These are phyloP conservation scores for Lactifluus pinguis DNA, from an alignment of 768 basidiomycete species.

Conservation along the genomic window DNA sequence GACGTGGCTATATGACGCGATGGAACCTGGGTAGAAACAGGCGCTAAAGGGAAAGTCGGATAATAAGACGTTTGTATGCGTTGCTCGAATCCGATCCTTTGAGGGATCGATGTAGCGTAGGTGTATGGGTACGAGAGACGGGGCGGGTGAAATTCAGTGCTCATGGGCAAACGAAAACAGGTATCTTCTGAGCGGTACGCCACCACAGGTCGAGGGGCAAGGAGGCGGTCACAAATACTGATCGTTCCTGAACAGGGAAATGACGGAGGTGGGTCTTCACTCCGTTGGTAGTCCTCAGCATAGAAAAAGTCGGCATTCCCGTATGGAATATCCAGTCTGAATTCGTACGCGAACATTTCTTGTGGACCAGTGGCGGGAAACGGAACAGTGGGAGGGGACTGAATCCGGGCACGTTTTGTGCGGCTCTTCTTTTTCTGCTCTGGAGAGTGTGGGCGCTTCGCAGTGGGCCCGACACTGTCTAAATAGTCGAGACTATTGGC, in stretches of 20 bases:
- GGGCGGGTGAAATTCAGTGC: neutral
- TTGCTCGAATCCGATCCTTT: neutral
- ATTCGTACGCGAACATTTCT: conserved; percentile 20
- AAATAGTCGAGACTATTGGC: neutral
- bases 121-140: neutral
- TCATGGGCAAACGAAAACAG: neutral
- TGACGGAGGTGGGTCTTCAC: neutral
- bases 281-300: neutral
- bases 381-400: conserved; percentile 6
- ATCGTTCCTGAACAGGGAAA: neutral
- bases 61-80: neutral
- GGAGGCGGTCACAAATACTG: neutral
- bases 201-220: neutral
- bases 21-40: neutral
- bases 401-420: conserved; percentile 12
- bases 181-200: neutral
- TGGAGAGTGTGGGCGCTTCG: conserved; percentile 10
- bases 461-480: neutral
- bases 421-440: conserved; percentile 11
- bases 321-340: conserved; percentile 3
- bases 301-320: neutral
- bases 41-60: neutral
- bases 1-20: neutral
- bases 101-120: neutral
- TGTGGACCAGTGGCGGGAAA: conserved; percentile 18